These are phyloP conservation scores for Aurifilum marmelostoma DNA, from an alignment of 2,329 filamentous ascomycete species.

Conservation along the genomic window DNA sequence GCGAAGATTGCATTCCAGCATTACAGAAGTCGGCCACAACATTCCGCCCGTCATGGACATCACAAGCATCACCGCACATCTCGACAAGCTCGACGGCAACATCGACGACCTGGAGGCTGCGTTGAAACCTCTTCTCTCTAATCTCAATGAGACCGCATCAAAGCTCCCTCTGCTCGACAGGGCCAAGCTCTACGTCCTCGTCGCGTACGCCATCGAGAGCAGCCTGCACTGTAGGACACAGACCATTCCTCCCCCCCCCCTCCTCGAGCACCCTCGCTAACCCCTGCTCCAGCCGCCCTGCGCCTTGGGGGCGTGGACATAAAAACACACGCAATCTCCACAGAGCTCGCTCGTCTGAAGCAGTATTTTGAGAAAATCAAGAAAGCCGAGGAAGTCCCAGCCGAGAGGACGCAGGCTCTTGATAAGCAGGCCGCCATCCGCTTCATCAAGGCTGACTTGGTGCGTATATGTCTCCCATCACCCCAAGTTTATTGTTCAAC, in stretches of 20 bases:
- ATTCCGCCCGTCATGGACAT: conserved; percentile 45
- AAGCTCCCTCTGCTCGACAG: conserved; percentile 92
- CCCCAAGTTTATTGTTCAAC: neutral
- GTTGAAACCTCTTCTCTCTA: conserved; percentile 72
- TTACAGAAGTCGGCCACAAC: neutral
- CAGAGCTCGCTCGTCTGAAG: conserved; percentile 82
- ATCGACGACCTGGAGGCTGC: conserved; percentile 78
- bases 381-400: conserved; percentile 65
- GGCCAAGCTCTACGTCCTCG: conserved; percentile 88
- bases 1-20: neutral
- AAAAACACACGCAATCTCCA: conserved; percentile 83
- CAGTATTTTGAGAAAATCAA: conserved; percentile 95
- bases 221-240: conserved; percentile 74
- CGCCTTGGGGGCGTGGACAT: conserved; percentile 78
- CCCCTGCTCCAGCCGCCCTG: conserved; percentile 63
- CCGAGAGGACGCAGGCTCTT: conserved; percentile 56
- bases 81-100: conserved; percentile 75
- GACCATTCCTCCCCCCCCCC: neutral
- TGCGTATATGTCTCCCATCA: conserved; percentile 43
- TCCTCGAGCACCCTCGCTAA: neutral
- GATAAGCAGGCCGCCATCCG: conserved; percentile 79
- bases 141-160: conserved; percentile 68
- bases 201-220: conserved; percentile 88
- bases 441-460: conserved; percentile 81
- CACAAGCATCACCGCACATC: conserved; percentile 64